A percentile compares a stretch with the other conserved stretches of the same genome.
Conservation (phyloP, 352 stramenopile genomes). For the Pythium sukuiense region DNA sequence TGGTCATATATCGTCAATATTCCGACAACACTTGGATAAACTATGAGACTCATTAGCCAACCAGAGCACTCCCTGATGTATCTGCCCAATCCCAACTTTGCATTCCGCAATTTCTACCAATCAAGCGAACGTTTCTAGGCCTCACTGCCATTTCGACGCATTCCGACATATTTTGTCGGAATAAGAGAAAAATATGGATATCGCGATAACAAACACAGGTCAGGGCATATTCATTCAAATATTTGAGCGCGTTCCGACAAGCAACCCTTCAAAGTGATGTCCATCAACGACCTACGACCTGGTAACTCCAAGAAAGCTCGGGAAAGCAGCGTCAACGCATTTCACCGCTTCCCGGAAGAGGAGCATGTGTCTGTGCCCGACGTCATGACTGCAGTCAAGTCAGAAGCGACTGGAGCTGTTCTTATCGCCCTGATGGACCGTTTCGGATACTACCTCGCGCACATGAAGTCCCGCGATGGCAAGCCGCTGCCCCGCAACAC, state of each 20-base stretch:
- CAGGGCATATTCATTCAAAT: conserved; percentile 10
- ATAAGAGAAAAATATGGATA: conserved; percentile 18
- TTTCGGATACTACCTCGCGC: conserved; percentile 28
- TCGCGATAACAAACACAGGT: conserved; percentile 10
- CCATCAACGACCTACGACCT: conserved; percentile 18
- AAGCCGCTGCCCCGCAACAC: conserved; percentile 10
- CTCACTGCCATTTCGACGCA: neutral
- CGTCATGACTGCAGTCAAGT: conserved; percentile 8
- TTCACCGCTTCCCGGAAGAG: conserved; percentile 20
- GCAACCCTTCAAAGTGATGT: conserved; percentile 12
- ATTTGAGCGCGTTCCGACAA: conserved; percentile 14
- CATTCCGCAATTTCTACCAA: too few species aligned
- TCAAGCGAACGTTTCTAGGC: too few species aligned
- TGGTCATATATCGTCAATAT: too few species aligned
- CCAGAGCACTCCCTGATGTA: too few species aligned
- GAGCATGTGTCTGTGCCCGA: conserved; percentile 8
- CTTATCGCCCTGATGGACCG: conserved; percentile 28
- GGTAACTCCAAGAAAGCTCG: conserved; percentile 26
- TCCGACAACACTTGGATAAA: too few species aligned
- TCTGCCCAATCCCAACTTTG: too few species aligned
- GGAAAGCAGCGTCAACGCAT: conserved; percentile 15
- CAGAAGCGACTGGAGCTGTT: conserved; percentile 9
- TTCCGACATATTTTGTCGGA: conserved; percentile 24
- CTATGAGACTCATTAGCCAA: too few species aligned
- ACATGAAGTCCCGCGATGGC: conserved; percentile 2